Conservation (phyloP, 2,329 filamentous ascomycete species). For the Eutypa lata region DNA sequence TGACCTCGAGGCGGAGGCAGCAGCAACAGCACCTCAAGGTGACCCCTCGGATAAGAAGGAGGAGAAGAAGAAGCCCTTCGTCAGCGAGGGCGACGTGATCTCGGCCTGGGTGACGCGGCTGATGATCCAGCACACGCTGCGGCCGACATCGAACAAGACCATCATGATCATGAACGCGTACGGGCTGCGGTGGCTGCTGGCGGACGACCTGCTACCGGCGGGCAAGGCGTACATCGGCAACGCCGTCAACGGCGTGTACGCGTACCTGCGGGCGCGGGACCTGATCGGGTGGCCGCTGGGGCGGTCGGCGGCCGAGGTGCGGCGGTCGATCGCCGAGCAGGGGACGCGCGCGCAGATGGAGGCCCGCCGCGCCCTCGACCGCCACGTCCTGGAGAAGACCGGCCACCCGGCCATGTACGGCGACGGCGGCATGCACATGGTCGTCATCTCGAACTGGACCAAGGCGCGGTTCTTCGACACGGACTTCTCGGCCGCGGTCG, state of each 20-base stretch:
- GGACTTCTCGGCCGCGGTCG: slow-evolving; percentile 32
- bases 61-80: slow-evolving; percentile 26
- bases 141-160: slow-evolving; percentile 21
- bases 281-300: slow-evolving; percentile 18
- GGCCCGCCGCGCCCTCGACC: slow-evolving; percentile 17
- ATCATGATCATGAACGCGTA: slow-evolving; percentile 38
- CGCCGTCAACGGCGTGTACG: slow-evolving; percentile 15
- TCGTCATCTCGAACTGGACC: slow-evolving; percentile 32
- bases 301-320: slow-evolving; percentile 20
- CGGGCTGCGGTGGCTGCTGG: slow-evolving; percentile 31
- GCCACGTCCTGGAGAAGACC: background rate
- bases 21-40: too few species aligned
- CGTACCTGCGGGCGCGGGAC: slow-evolving; percentile 16
- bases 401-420: slow-evolving; percentile 16
- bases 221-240: slow-evolving; percentile 20
- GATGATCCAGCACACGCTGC: slow-evolving; percentile 17
- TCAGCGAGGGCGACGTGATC: slow-evolving; percentile 46
- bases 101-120: slow-evolving; percentile 37
- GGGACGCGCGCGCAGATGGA: slow-evolving; percentile 30
- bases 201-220: slow-evolving; percentile 21
- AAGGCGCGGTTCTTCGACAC: slow-evolving; percentile 31
- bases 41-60: too few species aligned
- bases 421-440: slow-evolving; percentile 16
- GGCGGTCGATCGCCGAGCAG: slow-evolving; percentile 31
- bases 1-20: slow-evolving; percentile 24